A percentile compares a stretch with the other conserved stretches of the same genome.
These are phyloP conservation scores for Barnettozyma siamensis DNA, from an alignment of 805 yeast genomes.

Conservation along the genomic window DNA sequence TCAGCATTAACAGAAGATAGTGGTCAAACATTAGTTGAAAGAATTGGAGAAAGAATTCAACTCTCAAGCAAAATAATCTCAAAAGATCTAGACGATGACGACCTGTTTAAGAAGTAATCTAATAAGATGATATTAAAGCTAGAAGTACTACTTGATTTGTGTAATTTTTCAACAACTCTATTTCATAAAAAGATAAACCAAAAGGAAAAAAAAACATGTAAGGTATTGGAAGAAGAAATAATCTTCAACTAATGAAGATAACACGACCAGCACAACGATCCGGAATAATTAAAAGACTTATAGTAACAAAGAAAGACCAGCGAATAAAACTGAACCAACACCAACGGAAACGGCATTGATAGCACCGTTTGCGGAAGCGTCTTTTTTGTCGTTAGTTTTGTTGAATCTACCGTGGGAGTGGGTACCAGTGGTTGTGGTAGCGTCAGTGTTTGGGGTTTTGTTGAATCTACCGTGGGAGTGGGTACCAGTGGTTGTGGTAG, in stretches of 20 bases:
- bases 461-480: constrained; percentile 52
- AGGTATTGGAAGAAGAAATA: background rate
- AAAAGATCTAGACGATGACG: constrained; percentile 10
- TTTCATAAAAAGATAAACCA: background rate
- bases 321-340: constrained; percentile 42
- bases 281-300: background rate
- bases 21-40: background rate
- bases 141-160: background rate
- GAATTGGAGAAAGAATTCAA: constrained; percentile 3
- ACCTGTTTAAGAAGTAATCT: constrained; percentile 7
- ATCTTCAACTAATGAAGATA: background rate
- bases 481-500: constrained; percentile 38
- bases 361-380: constrained; percentile 22
- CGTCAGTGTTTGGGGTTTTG: constrained; percentile 35
- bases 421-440: constrained; percentile 34
- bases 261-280: background rate
- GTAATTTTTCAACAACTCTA: background rate
- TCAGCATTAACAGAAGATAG: no score
- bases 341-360: constrained; percentile 28
- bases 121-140: background rate
- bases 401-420: constrained; percentile 46
- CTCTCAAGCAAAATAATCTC: constrained; percentile 1
- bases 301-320: constrained; percentile 43
- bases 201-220: background rate
- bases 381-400: constrained; percentile 33